Evolutionary conservation across 352 stramenopile species (phyloP).

Genomic region (Globisporangium paddicum): DNA sequence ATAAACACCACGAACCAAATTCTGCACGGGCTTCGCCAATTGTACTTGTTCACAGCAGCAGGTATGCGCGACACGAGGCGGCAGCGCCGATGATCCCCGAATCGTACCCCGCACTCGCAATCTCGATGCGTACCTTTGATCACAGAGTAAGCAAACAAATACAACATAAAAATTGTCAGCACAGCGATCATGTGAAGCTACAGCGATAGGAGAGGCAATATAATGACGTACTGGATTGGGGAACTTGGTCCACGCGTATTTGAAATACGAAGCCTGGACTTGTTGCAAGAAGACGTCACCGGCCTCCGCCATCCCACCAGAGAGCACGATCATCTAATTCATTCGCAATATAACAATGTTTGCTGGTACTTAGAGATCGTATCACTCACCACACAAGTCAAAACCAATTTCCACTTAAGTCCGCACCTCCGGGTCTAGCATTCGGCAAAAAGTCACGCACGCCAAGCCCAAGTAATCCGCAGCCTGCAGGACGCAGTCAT

Average conservation of each 20-base stretch:
- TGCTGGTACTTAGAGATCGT: too few relatives aligned
- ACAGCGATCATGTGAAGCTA: too few relatives aligned
- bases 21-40: background rate
- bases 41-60: background rate
- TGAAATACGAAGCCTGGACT: slow-evolving; percentile 50
- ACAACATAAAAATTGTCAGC: background rate
- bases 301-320: slow-evolving; percentile 68
- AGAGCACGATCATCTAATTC: slow-evolving; percentile 84
- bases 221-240: slow-evolving; percentile 50
- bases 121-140: slow-evolving; percentile 63
- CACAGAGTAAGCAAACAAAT: background rate
- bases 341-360: too few relatives aligned
- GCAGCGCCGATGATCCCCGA: slow-evolving; percentile 78
- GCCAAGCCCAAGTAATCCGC: slow-evolving; percentile 81
- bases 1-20: too few relatives aligned
- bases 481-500: slow-evolving; percentile 23
- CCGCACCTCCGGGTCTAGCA: slow-evolving; percentile 65
- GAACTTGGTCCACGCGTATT: slow-evolving; percentile 72
- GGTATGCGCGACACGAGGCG: slow-evolving; percentile 21
- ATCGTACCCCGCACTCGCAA: slow-evolving; percentile 77
- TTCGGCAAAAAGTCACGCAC: slow-evolving; percentile 74
- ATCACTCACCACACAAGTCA: too few relatives aligned
- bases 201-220: too few relatives aligned
- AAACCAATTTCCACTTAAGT: background rate
- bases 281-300: slow-evolving; percentile 66